A percentile compares a stretch with the other conserved stretches of the same genome.
Conservation (phyloP, 768 basidiomycete genomes). For the Lactarius hatsudake region DNA sequence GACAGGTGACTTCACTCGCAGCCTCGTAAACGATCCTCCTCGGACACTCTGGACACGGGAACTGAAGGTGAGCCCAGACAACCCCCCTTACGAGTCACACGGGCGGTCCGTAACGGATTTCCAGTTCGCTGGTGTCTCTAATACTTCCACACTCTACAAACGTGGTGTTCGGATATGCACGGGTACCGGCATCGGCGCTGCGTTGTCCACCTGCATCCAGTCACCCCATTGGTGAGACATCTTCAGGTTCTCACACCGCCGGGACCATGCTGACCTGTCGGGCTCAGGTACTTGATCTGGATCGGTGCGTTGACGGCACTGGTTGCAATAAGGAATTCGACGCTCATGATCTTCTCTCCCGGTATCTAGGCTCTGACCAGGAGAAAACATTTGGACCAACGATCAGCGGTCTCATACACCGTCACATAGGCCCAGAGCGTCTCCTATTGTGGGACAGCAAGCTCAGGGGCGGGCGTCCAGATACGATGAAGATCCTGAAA, state of each 20-base stretch:
- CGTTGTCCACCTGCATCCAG: slow-evolving; percentile 44
- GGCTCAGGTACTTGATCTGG: slow-evolving; percentile 41
- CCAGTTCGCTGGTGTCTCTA: slow-evolving; percentile 44
- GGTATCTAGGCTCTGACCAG: slow-evolving; percentile 38
- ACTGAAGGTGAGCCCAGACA: slow-evolving; percentile 35
- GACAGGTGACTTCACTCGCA: slow-evolving; percentile 40
- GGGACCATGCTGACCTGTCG: neutral
- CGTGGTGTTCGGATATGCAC: slow-evolving; percentile 46
- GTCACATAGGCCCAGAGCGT: slow-evolving; percentile 40
- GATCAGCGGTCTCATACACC: slow-evolving; percentile 40
- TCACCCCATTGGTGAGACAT: slow-evolving; percentile 37
- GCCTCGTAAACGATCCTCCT: slow-evolving; percentile 43
- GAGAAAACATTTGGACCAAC: slow-evolving; percentile 47
- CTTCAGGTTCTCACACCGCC: neutral
- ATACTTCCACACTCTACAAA: slow-evolving; percentile 44
- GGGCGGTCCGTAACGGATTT: slow-evolving; percentile 4
- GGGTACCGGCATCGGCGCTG: slow-evolving; percentile 45
- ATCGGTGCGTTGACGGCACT: slow-evolving; percentile 31
- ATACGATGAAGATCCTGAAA: slow-evolving; percentile 39
- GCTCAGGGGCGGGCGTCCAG: slow-evolving; percentile 39
- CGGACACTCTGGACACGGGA: slow-evolving; percentile 44
- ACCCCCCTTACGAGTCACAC: neutral
- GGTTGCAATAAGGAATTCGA: neutral
- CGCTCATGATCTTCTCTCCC: neutral
- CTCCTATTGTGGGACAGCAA: slow-evolving; percentile 44